Evolutionary conservation across 352 stramenopile genomes (phyloP), one percentile per base, ranked within the genome.

Genomic region (Globisporangium paddicum): DNA sequence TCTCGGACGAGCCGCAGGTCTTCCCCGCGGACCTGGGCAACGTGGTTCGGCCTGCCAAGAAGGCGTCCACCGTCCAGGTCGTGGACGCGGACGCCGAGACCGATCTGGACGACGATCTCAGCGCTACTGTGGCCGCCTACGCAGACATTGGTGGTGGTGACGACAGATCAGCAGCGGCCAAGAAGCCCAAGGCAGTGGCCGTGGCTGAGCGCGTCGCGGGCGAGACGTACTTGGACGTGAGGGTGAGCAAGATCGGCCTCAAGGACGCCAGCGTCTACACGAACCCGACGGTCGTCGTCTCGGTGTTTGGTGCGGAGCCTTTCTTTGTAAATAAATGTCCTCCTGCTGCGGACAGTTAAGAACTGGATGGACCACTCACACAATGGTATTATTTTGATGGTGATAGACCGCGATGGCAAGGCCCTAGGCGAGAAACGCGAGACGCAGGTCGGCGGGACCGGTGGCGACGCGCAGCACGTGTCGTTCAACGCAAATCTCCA

Each of bases 251-350:
- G 25, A 79, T 90, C 55, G 80, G 80, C 0, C 65, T 90, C 53
- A 90, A 90, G 45, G 76, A 90, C 64, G 80, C 75, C n/a, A 58
- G 51, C 6, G 53, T 52, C 16, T 89, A 90, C 54, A 70, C 80
- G 32, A 87, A 87, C 25, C 80, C 80, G 34, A 87, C 75, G 2
- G 64, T 90, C 47, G 64, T 82, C 13, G 72, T 90, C 47, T 87
- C 80, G 4, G 69, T 89, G 53, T 76, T 81, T 55, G 69, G 73
- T 83, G 47, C 58, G 64, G 2, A 52, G 25, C 8, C 19, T 11
- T 52, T 38, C 9, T n/a, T n/a, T n/a, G n/a, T n/a, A n/a, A 13
- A 21, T 25, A 44, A 44, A 18, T 21, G 38, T 67, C 50, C 13
- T 46, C n/a, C 6, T 7, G 32, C 44, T 19, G 34, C 16, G 46